phyloP scores from a whole-genome alignment of 441 rosid genomes.

The Bruguiera hainesii region DNA sequence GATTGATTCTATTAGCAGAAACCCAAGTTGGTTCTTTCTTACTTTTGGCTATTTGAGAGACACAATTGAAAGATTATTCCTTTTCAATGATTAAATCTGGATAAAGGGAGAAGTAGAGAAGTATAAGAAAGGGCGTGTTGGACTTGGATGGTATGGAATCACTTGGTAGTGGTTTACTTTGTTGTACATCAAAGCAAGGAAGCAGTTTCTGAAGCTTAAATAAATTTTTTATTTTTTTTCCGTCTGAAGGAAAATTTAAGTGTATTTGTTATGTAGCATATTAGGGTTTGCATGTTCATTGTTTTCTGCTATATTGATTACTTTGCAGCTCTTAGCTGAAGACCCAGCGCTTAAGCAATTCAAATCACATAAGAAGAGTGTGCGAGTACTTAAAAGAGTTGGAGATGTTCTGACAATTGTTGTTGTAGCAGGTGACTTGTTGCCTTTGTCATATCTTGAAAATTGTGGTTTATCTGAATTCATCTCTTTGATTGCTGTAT shows the following conservation, averaged over 20 bases:
- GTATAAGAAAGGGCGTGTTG: background rate
- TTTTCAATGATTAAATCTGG: too few species aligned
- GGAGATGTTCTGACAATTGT: slow-evolving; percentile 76
- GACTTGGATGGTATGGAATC: background rate
- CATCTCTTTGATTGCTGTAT: background rate
- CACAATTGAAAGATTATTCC: too few species aligned
- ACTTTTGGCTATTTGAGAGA: too few species aligned
- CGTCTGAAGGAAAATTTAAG: background rate
- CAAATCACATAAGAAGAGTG: slow-evolving; percentile 73
- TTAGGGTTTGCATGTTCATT: background rate
- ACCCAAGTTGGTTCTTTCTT: too few species aligned
- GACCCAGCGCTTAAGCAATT: slow-evolving; percentile 62
- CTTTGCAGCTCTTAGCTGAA: slow-evolving; percentile 72
- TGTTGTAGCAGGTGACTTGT: slow-evolving; percentile 67
- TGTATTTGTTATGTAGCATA: background rate
- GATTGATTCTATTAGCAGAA: too few species aligned
- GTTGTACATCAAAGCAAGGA: background rate
- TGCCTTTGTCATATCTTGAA: slow-evolving; percentile 6
- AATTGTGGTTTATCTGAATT: slow-evolving; percentile 4
- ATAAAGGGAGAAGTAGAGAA: background rate
- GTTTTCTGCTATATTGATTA: background rate
- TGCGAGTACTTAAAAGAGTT: slow-evolving; percentile 46
- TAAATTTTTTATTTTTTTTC: background rate
- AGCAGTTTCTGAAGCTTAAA: background rate
- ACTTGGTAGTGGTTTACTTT: background rate